These are phyloP conservation scores for Phialophora macrospora DNA, from an alignment of 2,329 filamentous ascomycete genomes.

Conservation along the genomic window DNA sequence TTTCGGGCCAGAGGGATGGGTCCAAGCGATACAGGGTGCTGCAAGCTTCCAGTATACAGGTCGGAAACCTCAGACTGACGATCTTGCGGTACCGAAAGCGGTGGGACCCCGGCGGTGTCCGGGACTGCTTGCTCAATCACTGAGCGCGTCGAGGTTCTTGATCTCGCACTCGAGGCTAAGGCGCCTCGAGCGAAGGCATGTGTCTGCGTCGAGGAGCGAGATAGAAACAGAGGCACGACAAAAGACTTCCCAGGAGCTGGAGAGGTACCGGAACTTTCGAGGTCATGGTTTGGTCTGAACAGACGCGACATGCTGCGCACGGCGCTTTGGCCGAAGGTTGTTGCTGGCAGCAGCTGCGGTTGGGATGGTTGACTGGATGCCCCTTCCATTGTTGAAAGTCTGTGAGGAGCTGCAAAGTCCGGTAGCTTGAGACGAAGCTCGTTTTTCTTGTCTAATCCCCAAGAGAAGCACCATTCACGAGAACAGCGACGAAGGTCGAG, in stretches of 20 bases:
- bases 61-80: slow-evolving; percentile 27
- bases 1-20: slow-evolving; percentile 12
- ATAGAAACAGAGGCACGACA: slow-evolving; percentile 29
- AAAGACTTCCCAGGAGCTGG: slow-evolving; percentile 26
- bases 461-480: not conserved
- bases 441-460: not conserved
- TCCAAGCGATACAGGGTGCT: not conserved
- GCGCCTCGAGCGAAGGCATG: slow-evolving; percentile 24
- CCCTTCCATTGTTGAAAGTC: slow-evolving; percentile 9
- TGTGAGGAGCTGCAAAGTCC: not conserved
- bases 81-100: slow-evolving; percentile 20
- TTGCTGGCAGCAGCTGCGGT: not conserved
- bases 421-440: not conserved
- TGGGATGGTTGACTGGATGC: slow-evolving; percentile 3
- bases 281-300: slow-evolving; percentile 13
- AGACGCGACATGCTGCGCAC: slow-evolving; percentile 25
- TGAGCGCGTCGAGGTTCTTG: slow-evolving; percentile 38
- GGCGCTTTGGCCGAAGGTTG: slow-evolving; percentile 11
- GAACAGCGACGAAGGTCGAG: slow-evolving; percentile 1
- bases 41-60: slow-evolving; percentile 24
- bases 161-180: slow-evolving; percentile 33
- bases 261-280: slow-evolving; percentile 16
- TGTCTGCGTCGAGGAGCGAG: slow-evolving; percentile 25
- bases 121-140: slow-evolving; percentile 38
- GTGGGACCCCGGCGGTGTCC: slow-evolving; percentile 18